Conservation (phyloP, 2,329 filamentous ascomycete species). For the Davidsoniella eucalypti region DNA sequence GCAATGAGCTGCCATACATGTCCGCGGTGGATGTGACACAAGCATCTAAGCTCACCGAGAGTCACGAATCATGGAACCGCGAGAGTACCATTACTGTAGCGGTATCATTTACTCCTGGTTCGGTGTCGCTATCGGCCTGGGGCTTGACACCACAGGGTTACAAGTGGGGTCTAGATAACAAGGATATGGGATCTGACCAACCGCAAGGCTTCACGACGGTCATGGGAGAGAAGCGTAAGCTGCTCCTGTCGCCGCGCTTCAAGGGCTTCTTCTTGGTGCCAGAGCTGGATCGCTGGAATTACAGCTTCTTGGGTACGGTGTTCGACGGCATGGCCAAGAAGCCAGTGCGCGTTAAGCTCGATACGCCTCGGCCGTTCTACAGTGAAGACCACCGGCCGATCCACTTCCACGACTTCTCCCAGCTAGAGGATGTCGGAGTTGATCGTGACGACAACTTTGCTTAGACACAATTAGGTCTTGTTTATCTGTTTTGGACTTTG, state of each 20-base stretch:
- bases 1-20: slow-evolving; percentile 94
- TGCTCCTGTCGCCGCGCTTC: slow-evolving; percentile 84
- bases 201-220: slow-evolving; percentile 81
- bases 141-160: slow-evolving; percentile 80
- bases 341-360: slow-evolving; percentile 78
- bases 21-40: slow-evolving; percentile 86
- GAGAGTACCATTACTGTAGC: slow-evolving; percentile 89
- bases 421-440: slow-evolving; percentile 93
- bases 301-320: slow-evolving; percentile 87
- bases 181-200: slow-evolving; percentile 79
- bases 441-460: slow-evolving; percentile 88
- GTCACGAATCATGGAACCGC: slow-evolving; percentile 59
- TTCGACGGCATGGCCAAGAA: slow-evolving; percentile 86
- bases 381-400: slow-evolving; percentile 80
- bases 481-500: not conserved
- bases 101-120: slow-evolving; percentile 91
- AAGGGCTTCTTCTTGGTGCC: slow-evolving; percentile 93
- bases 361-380: slow-evolving; percentile 82
- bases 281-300: slow-evolving; percentile 85
- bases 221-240: slow-evolving; percentile 91
- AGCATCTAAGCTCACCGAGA: slow-evolving; percentile 76
- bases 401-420: slow-evolving; percentile 94
- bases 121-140: slow-evolving; percentile 88
- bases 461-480: slow-evolving; percentile 25
- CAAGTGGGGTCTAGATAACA: slow-evolving; percentile 95